Base-by-base conservation (phyloP, 371 early-diverging fungal genomes). In the Zancudomyces culisetae region DNA sequence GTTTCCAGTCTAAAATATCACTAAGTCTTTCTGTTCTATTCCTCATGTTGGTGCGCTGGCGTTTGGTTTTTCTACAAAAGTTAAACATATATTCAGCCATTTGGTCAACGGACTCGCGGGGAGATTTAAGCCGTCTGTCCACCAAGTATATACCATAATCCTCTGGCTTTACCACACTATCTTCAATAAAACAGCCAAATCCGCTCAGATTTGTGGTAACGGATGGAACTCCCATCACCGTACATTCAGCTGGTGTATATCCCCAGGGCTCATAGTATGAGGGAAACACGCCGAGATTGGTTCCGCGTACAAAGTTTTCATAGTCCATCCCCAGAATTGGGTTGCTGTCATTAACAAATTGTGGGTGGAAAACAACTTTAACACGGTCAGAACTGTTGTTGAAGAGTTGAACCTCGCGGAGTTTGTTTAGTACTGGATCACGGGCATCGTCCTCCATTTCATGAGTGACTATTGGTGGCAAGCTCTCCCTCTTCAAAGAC, bases 121-220 rank as follows among this genome's bases (percentile, higher is more conserved):
- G 79, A 0, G 85, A 79, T 60, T 89, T 91, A 62, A 87, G 73
- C 21, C 94, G 79, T 46, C 96, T 84, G 66, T 95, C 94, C 4
- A 90, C 86, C 58, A 93, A 90, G 67, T 93, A 93, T 58, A 95
- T 91, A 56, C 96, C 94, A 61, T 95, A 93, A 57, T 93, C 96
- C 26, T 82, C 74, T 20, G 94, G 88, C 57, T 82, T 81, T 43
- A 85, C 84, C 54, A 93, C 87, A 61, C 85, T 86, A 59, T 95
- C 93, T 54, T 89, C 88, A 89, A 95, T 93, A 59, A 83, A 95
- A 63, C 92, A 91, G 18, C 96, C 96, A 61, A 93, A 95, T 4
- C 96, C 96, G 19, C 90, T 90, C n/a, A 95, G 73, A 69, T 95
- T 95, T 48, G 93, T 91, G 4, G 93, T 92, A 55, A 93, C 85